Evolutionary conservation across 2,329 filamentous ascomycete genomes (phyloP).

Genomic region (Nigrospora sphaerica): DNA sequence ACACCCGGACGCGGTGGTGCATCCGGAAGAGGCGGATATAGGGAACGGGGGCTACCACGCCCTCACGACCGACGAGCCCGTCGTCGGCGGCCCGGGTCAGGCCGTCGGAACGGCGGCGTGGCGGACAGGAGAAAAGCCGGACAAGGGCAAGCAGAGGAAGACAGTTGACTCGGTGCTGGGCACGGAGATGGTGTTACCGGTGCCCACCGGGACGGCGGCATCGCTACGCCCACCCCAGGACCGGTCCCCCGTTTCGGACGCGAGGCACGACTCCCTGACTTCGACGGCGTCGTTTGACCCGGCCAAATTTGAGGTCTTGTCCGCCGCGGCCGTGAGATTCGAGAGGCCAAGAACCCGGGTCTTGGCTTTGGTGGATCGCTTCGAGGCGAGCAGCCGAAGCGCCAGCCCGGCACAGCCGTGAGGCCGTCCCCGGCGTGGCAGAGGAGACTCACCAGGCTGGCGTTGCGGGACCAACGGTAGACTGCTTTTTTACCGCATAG

Average conservation of each 20-base stretch:
- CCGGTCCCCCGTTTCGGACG: not conserved
- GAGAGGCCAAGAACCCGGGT: conserved; percentile 37
- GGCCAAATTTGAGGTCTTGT: conserved; percentile 20
- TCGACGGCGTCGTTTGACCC: conserved; percentile 21
- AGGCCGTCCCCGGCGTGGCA: not conserved
- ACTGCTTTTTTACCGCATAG: no score
- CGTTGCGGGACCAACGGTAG: no score
- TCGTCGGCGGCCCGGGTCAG: not conserved
- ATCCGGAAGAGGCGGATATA: conserved; percentile 21
- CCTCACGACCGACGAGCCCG: not conserved
- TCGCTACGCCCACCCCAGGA: not conserved
- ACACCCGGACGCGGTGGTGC: conserved; percentile 26
- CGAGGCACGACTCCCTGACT: not conserved
- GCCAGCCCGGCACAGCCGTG: conserved; percentile 25
- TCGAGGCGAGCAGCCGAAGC: conserved; percentile 40
- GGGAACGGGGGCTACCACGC: not conserved
- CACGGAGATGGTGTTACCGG: conserved; percentile 13
- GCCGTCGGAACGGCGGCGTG: not conserved
- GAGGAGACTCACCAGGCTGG: no score
- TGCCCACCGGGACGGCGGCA: not conserved
- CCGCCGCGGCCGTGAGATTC: conserved; percentile 37
- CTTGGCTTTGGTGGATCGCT: conserved; percentile 47
- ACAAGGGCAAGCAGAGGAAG: conserved; percentile 6
- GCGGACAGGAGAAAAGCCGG: not conserved
- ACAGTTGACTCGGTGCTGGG: conserved; percentile 4